phyloP scores from a whole-genome alignment of 169 alveolate species.

The Plasmodium ovale region DNA sequence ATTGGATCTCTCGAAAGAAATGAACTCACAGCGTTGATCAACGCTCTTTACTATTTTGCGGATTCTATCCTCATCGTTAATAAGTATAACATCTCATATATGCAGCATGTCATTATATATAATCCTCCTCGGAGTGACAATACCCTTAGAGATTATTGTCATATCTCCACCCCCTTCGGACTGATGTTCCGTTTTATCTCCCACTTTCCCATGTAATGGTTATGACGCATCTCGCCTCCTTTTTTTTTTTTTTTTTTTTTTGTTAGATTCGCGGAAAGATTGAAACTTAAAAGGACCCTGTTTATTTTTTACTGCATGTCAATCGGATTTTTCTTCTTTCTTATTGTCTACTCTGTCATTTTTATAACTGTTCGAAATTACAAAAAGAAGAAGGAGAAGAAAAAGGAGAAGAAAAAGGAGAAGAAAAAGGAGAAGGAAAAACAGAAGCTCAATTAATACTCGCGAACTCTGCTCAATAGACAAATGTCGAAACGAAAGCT shows the following conservation, averaged over 20 bases:
- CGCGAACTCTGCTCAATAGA: no score
- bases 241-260: neutral
- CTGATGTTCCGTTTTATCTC: no score
- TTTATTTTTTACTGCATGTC: constrained; percentile 36
- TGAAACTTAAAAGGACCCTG: constrained; percentile 24
- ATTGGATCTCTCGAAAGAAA: constrained; percentile 85
- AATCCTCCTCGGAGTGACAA: no score
- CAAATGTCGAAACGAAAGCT: no score
- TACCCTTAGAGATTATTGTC: no score
- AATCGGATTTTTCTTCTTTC: neutral
- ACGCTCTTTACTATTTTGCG: constrained; percentile 87
- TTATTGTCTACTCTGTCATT: constrained; percentile 18
- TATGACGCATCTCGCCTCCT: neutral
- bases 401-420: neutral
- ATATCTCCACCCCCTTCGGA: no score
- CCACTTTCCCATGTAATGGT: no score
- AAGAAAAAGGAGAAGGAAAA: no score
- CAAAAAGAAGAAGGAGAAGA: constrained; percentile 8
- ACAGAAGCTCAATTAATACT: no score
- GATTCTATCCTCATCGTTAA: constrained; percentile 84
- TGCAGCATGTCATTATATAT: neutral
- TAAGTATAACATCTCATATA: constrained; percentile 19
- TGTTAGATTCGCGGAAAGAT: constrained; percentile 32
- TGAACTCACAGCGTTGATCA: constrained; percentile 89
- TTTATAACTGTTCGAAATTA: constrained; percentile 16